Base-by-base conservation (phyloP, 306 rosid species). In the Hippophae rhamnoides region DNA sequence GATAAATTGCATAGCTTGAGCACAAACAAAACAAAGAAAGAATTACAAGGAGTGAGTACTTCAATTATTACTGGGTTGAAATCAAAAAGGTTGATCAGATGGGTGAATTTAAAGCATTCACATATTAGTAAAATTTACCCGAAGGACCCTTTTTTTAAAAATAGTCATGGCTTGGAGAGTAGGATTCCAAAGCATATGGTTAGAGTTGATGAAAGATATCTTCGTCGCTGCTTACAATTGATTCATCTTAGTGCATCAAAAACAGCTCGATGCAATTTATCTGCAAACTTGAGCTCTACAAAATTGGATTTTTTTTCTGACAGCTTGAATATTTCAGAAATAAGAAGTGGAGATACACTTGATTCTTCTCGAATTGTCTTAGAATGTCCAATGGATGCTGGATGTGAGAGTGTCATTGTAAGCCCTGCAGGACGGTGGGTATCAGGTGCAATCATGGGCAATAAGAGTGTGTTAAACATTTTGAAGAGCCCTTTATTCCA, bases 401-500 rank as follows among this genome's bases (percentile, higher is more conserved):
- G 62, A 57, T 52, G 56, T 43, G 76, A 64, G 51, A 69, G 58
- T 58, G 69, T 65, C 9, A 77, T 63, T n/a, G 23, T 72, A 65
- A 63, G 74, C 69, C 79, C 80, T 27, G 52, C 69, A 3, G 76
- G 74, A 43, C 63, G 45, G 18, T 83, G 87, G 98, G 60, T 61
- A 66, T 64, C 76, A 46, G 93, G 96, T 54, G 58, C 93, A 5
- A 78, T 92, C 42, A 87, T 92, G 98, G 88, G 79, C 68, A 92
- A 93, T 80, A 72, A 93, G 78, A 93, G 97, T 76, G 84, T 93
- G 90, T 47, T 70, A 43, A 89, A 84, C 69, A 82, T 89, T 66
- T 72, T 86, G 78, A 88, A 81, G 59, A 89, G 85, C 70, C 82
- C 89, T 54, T 62, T 86, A 60, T 74, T 85, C 69, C 70, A 84